Conservation (phyloP, 2,329 filamentous ascomycete genomes). For the Beauveria australis region DNA sequence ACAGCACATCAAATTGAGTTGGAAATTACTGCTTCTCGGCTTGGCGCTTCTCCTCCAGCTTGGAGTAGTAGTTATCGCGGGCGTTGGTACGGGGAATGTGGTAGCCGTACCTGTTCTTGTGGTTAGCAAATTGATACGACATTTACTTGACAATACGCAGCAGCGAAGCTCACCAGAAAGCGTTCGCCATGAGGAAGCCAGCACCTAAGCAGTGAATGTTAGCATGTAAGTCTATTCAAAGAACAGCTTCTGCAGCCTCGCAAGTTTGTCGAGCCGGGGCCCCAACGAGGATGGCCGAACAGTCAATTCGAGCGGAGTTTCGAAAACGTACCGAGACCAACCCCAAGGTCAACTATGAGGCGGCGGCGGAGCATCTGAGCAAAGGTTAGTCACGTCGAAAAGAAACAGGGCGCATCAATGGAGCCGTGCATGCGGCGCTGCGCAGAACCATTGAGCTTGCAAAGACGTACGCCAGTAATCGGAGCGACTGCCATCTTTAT, state of each 20-base stretch:
- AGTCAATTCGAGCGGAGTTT: background rate
- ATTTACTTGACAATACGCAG: background rate
- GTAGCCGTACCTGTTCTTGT: constrained; percentile 47
- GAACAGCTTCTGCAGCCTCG: background rate
- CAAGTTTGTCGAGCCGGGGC: background rate
- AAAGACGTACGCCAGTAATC: constrained; percentile 49
- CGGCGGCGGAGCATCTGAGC: constrained; percentile 51
- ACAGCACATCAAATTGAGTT: background rate
- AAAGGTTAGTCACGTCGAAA: constrained; percentile 23
- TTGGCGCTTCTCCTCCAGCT: constrained; percentile 50
- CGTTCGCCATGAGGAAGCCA: constrained; percentile 46
- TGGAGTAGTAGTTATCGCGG: constrained; percentile 51
- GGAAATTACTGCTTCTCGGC: constrained; percentile 21
- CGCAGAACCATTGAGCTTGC: constrained; percentile 23
- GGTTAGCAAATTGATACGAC: constrained; percentile 5
- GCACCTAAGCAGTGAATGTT: constrained; percentile 31
- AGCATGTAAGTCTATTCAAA: background rate
- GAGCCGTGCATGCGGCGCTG: background rate
- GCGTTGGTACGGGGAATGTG: constrained; percentile 52
- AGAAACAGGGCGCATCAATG: background rate
- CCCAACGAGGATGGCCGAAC: background rate
- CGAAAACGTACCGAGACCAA: constrained; percentile 46
- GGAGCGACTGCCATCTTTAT: constrained; percentile 47
- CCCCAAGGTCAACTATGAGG: constrained; percentile 47
- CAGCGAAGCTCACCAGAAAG: constrained; percentile 42